Evolutionary conservation across 1,139 yeast genomes (phyloP).

Genomic region (Hanseniaspora uvarum): DNA sequence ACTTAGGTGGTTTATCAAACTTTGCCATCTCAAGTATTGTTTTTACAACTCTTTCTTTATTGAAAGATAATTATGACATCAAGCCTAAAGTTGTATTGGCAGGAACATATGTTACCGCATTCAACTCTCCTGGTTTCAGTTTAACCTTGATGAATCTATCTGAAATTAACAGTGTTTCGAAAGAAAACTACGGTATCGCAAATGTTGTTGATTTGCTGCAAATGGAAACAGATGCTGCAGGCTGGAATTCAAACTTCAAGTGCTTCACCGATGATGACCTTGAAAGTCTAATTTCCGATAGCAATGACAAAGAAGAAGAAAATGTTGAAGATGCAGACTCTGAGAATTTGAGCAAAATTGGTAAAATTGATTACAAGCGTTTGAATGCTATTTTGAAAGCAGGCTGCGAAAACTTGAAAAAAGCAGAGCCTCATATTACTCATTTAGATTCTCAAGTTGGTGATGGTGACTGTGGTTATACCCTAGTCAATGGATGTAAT

Average conservation of each 20-base stretch:
- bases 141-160: conserved; percentile 63
- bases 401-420: conserved; percentile 44
- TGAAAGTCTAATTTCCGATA: conserved; percentile 14
- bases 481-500: conserved; percentile 70
- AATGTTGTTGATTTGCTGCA: conserved; percentile 46
- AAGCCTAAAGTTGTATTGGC: conserved; percentile 56
- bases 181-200: conserved; percentile 34
- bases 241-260: conserved; percentile 46
- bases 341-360: conserved; percentile 35
- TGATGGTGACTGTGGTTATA: conserved; percentile 95
- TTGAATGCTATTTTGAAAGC: conserved; percentile 33
- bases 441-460: conserved; percentile 82
- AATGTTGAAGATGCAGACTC: conserved; percentile 33
- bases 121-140: conserved; percentile 86
- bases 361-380: conserved; percentile 31
- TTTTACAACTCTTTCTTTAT: conserved; percentile 37
- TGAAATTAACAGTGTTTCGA: conserved; percentile 34
- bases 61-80: conserved; percentile 43
- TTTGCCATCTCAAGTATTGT: conserved; percentile 64
- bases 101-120: conserved; percentile 74
- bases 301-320: conserved; percentile 28
- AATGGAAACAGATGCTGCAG: conserved; percentile 66
- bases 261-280: conserved; percentile 10
- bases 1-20: conserved; percentile 76
- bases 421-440: conserved; percentile 71